A percentile compares a stretch with the other conserved stretches of the same genome.
phyloP scores from a whole-genome alignment of 2,329 filamentous ascomycete species.

The Colletotrichum phormii region DNA sequence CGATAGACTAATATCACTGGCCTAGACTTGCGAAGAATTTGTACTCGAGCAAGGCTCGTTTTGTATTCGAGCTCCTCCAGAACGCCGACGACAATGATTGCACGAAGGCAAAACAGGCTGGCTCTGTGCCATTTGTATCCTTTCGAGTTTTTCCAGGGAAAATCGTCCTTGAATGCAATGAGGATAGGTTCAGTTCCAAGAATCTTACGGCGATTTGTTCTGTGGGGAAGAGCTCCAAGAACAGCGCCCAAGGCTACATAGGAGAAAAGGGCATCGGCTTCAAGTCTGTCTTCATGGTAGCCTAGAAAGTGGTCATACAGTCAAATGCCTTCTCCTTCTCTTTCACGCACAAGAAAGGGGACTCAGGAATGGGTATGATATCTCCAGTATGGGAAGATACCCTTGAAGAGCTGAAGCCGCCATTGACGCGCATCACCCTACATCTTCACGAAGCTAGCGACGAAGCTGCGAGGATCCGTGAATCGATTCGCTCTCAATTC shows the following conservation, averaged over 20 bases:
- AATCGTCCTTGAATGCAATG: slow-evolving; percentile 62
- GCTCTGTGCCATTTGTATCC: slow-evolving; percentile 45
- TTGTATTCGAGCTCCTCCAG: slow-evolving; percentile 65
- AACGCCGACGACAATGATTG: slow-evolving; percentile 66
- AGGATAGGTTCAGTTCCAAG: slow-evolving; percentile 55
- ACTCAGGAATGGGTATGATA: slow-evolving; percentile 64
- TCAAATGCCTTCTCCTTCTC: slow-evolving; percentile 57
- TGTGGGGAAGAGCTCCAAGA: slow-evolving; percentile 59
- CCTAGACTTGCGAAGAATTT: too few relatives aligned
- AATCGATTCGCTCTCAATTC: slow-evolving; percentile 49
- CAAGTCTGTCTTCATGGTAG: slow-evolving; percentile 62
- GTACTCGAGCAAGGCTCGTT: slow-evolving; percentile 57
- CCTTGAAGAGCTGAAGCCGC: slow-evolving; percentile 30
- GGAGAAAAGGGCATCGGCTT: slow-evolving; percentile 65
- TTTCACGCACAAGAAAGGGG: slow-evolving; percentile 52
- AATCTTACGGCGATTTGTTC: slow-evolving; percentile 60
- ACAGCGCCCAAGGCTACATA: slow-evolving; percentile 54
- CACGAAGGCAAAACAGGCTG: slow-evolving; percentile 35
- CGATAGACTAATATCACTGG: too few relatives aligned
- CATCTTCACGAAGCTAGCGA: slow-evolving; percentile 46
- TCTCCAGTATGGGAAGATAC: slow-evolving; percentile 53
- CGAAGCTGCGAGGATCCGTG: slow-evolving; percentile 29
- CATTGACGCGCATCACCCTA: slow-evolving; percentile 52
- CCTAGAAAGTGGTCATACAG: slow-evolving; percentile 56
- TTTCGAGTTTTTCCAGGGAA: slow-evolving; percentile 50